phyloP scores from a whole-genome alignment of 306 rosid species.

The Spatholobus suberectus region DNA sequence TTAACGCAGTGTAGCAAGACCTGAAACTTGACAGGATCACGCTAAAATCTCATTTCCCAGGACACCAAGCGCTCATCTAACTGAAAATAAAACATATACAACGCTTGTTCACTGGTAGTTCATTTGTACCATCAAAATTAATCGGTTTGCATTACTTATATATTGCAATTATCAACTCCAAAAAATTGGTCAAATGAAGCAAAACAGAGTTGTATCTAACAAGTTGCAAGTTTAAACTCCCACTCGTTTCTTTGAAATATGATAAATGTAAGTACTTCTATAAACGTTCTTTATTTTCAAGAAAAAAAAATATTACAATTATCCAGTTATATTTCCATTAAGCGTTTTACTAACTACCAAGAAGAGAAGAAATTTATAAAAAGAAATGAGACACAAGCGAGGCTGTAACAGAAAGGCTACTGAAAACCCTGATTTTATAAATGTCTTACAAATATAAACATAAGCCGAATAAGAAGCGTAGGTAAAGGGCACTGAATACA shows the following conservation, averaged over 20 bases:
- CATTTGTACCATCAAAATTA: slow-evolving; percentile 8
- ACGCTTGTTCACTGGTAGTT: background rate
- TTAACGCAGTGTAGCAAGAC: background rate
- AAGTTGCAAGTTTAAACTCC: no score
- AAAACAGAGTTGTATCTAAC: no score
- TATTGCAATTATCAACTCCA: background rate
- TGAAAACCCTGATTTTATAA: slow-evolving; percentile 1
- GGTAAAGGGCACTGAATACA: slow-evolving; percentile 37
- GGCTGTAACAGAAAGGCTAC: background rate
- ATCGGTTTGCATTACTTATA: slow-evolving; percentile 21
- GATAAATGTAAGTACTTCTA: no score
- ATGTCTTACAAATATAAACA: slow-evolving; percentile 45
- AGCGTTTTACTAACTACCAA: background rate
- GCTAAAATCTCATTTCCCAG: background rate
- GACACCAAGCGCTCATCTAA: background rate
- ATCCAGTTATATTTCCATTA: background rate
- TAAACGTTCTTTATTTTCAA: no score
- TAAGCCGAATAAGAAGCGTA: slow-evolving; percentile 21
- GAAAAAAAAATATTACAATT: background rate
- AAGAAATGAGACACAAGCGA: background rate
- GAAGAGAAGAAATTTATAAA: background rate
- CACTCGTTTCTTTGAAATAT: no score
- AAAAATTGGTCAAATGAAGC: no score
- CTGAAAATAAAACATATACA: background rate
- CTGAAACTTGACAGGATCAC: background rate